Conservation (phyloP, 129 eudicot genomes). For the Flaveria brownii region DNA sequence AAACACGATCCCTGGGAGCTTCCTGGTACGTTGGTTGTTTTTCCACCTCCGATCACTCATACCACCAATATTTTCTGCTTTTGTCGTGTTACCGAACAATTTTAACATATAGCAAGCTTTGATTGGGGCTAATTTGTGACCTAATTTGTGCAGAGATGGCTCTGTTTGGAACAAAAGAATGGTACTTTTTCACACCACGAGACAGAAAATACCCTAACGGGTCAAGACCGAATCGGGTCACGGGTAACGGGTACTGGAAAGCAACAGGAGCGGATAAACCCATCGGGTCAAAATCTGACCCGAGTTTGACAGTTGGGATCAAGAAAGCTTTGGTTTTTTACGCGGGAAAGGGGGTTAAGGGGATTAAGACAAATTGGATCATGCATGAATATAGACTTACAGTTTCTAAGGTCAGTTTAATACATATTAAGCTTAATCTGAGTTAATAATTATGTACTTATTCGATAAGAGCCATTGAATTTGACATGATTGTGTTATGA, state of each 20-base stretch:
- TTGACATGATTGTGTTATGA: conserved; percentile 6
- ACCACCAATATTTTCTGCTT: too few species aligned
- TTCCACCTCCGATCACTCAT: too few species aligned
- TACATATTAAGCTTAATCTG: too few species aligned
- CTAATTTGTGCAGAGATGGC: conserved; percentile 29
- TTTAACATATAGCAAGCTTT: too few species aligned
- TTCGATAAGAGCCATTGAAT: not conserved
- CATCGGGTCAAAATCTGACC: conserved; percentile 19
- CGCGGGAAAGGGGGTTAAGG: conserved; percentile 36
- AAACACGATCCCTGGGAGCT: conserved; percentile 47
- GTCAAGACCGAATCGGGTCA: conserved; percentile 40
- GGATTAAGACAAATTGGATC: conserved; percentile 43
- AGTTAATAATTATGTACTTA: too few species aligned
- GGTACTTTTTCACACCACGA: conserved; percentile 50
- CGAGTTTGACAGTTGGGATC: conserved; percentile 22
- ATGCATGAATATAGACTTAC: conserved; percentile 44
- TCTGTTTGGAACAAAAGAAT: conserved; percentile 41
- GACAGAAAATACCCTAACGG: conserved; percentile 45
- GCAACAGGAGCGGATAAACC: conserved; percentile 48
- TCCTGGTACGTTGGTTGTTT: conserved; percentile 26
- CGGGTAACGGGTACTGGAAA: conserved; percentile 48
- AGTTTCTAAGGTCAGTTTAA: conserved; percentile 19
- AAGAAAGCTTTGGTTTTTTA: conserved; percentile 43
- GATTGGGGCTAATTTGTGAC: too few species aligned
- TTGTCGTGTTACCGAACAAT: too few species aligned